Evolutionary conservation across 306 rosid genomes (phyloP), one percentile per base, ranked within the genome.

Genomic region (Cicer cuneatum): DNA sequence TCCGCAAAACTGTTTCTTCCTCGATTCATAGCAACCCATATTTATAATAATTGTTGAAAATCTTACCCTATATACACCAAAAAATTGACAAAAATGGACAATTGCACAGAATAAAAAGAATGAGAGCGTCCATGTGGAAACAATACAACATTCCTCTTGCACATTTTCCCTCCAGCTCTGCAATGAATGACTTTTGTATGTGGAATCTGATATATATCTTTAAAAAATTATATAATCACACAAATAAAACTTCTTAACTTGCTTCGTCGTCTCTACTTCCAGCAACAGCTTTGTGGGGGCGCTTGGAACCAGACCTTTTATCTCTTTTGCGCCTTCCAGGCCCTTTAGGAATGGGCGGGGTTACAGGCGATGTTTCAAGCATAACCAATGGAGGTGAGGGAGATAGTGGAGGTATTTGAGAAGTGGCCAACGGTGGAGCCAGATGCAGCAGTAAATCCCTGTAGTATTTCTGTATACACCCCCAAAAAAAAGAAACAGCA

Each of bases 271-370:
- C 90, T 43, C 74, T 85, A 70, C 51, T 48, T 61, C 91, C 95
- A 1, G 90, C 75, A n/a, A 46, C 78, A 71, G 87, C 88, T 92
- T 90, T 93, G 16, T 96, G 95, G 88, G 89, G 91, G 46, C 86
- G 93, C 78, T 83, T 83, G 10, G 89, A 82, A 63, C 90, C 69
- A 2, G 89, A 13, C 77, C 76, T 84, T 70, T 84, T 80, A 52
- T 87, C 97, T 83, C 86, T 88, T 74, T 87, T 77, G 2, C 85
- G 92, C 72, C 80, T 85, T 37, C 83, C 77, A 7, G 83, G 77
- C 63, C 74, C 82, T 83, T 48, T 87, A 72, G 81, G 76, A n/a
- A 21, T 14, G 11, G 89, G 83, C 45, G 71, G 5, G 45, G n/a
- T 42, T 69, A 14, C 58, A 16, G 67, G 72, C 0, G 41, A 12